A percentile compares a stretch with the other conserved stretches of the same genome.
These are phyloP conservation scores for Parietaria judaica DNA, from an alignment of 306 rosid species.

Conservation along the genomic window DNA sequence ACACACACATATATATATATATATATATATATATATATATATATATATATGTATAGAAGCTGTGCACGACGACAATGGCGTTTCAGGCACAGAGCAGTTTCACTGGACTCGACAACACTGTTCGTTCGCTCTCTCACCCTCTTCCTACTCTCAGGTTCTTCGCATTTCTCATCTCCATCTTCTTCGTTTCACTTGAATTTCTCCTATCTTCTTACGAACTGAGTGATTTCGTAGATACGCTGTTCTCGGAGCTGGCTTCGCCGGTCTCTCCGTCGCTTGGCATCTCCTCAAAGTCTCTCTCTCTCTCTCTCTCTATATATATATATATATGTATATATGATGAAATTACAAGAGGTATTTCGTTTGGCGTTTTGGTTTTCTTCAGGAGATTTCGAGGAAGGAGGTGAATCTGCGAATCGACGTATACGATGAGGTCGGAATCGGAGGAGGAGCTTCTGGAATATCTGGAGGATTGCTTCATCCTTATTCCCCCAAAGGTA, in stretches of 20 bases:
- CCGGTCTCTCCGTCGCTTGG: slow-evolving; percentile 85
- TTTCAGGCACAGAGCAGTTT: not conserved
- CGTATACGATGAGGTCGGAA: slow-evolving; percentile 71
- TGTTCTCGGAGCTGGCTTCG: slow-evolving; percentile 96
- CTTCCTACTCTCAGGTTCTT: slow-evolving; percentile 40
- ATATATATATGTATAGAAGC: not conserved
- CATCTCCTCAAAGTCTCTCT: slow-evolving; percentile 50
- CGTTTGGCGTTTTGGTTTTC: not conserved
- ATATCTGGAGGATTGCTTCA: slow-evolving; percentile 88
- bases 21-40: slow-evolving; percentile 1
- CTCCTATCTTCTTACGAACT: too few species aligned
- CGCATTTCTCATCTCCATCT: too few species aligned
- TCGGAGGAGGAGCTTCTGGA: slow-evolving; percentile 94
- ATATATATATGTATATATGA: not conserved
- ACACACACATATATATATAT: not conserved
- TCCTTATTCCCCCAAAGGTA: slow-evolving; percentile 94
- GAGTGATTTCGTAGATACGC: slow-evolving; percentile 35
- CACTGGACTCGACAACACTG: slow-evolving; percentile 1
- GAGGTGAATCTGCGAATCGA: slow-evolving; percentile 51
- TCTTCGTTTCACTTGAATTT: too few species aligned
- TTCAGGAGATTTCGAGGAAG: slow-evolving; percentile 50
- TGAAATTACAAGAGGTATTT: not conserved
- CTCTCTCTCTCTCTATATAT: slow-evolving; percentile 5
- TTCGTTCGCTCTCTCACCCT: slow-evolving; percentile 27
- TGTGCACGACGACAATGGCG: not conserved